Percentiles rank a stretch among this genome's conserved stretches.
Evolutionary conservation across 2,329 filamentous ascomycete genomes (phyloP).

Genomic region (Fusarium sp.): DNA sequence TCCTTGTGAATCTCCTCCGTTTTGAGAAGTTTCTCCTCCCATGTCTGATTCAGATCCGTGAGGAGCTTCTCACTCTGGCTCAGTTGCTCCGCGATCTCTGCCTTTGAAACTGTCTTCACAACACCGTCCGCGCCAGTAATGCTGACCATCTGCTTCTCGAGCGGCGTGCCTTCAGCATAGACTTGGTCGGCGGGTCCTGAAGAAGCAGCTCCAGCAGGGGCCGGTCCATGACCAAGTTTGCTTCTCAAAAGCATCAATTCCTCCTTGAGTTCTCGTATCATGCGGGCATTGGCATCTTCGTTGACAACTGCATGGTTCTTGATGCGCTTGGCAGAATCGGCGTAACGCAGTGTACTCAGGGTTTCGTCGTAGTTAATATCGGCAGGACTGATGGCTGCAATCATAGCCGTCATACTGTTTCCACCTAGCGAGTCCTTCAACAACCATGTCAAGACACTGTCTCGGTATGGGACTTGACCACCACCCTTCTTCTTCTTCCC

Average conservation of each 20-base stretch:
- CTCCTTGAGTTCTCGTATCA: slow-evolving; percentile 98
- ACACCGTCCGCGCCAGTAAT: slow-evolving; percentile 88
- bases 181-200: slow-evolving; percentile 76
- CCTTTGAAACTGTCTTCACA: slow-evolving; percentile 96
- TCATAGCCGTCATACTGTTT: slow-evolving; percentile 99
- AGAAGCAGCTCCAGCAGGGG: slow-evolving; percentile 56
- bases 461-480: slow-evolving; percentile 91
- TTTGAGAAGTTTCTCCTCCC: slow-evolving; percentile 95
- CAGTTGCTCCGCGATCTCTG: slow-evolving; percentile 96
- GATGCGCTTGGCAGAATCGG: slow-evolving; percentile 97
- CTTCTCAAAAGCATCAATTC: slow-evolving; percentile 87
- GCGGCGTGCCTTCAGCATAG: slow-evolving; percentile 91
- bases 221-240: slow-evolving; percentile 76
- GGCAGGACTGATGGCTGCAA: slow-evolving; percentile 96
- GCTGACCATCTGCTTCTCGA: slow-evolving; percentile 96
- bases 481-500: slow-evolving; percentile 81
- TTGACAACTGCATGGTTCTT: slow-evolving; percentile 99
- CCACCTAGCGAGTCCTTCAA: slow-evolving; percentile 96
- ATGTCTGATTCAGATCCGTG: slow-evolving; percentile 96
- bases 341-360: slow-evolving; percentile 92
- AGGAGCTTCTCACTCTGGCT: slow-evolving; percentile 97
- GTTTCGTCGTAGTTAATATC: slow-evolving; percentile 99
- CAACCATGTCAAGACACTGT: slow-evolving; percentile 96
- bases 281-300: slow-evolving; percentile 97
- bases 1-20: slow-evolving; percentile 99